Evolutionary conservation across 257 asterid species (phyloP).

Genomic region (Solanum neorickii): DNA sequence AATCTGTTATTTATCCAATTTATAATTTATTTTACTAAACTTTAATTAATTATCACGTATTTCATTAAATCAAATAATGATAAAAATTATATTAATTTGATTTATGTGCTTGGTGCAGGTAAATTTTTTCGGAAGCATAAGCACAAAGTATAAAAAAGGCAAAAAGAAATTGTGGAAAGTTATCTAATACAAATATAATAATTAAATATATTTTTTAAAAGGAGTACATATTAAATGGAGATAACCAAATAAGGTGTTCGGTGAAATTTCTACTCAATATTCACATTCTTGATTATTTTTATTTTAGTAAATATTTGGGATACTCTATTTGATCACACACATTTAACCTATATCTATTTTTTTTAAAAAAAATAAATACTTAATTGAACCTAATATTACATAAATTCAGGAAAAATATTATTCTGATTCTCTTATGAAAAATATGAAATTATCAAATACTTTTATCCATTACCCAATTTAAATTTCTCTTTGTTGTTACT

Average conservation of each 20-base stretch:
- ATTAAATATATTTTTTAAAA: too few species aligned
- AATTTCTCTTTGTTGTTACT: background rate
- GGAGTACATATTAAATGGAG: background rate
- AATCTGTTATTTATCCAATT: too few species aligned
- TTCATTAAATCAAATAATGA: too few species aligned
- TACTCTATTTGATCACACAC: background rate
- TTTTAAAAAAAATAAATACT: rapidly evolving
- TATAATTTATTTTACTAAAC: too few species aligned
- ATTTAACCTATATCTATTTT: too few species aligned
- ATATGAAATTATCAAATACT: background rate
- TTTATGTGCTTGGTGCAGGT: rapidly evolving
- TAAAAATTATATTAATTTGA: too few species aligned
- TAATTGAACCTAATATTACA: background rate
- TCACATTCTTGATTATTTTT: background rate
- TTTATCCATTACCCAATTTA: background rate
- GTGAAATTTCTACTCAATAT: background rate
- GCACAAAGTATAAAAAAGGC: too few species aligned
- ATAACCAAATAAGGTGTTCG: background rate
- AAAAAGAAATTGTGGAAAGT: too few species aligned
- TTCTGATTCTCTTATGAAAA: background rate
- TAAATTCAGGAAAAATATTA: background rate
- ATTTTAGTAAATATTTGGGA: background rate
- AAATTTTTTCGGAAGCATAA: too few species aligned
- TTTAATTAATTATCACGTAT: too few species aligned
- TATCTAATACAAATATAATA: too few species aligned